A percentile compares a stretch with the other conserved stretches of the same genome.
phyloP scores from a whole-genome alignment of 2,329 filamentous ascomycete genomes.

The Fusarium transvaalense region DNA sequence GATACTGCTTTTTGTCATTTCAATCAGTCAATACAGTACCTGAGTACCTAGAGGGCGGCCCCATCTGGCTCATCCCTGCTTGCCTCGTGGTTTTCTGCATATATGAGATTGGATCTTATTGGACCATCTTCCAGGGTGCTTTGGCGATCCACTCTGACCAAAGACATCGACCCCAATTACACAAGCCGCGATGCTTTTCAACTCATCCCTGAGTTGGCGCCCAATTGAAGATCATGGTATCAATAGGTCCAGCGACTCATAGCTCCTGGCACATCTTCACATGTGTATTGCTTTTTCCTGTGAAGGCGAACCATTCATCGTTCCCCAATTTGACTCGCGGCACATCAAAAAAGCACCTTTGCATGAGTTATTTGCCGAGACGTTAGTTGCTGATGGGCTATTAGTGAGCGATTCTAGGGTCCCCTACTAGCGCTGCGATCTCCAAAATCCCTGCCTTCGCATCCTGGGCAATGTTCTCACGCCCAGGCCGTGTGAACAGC shows the following conservation, averaged over 20 bases:
- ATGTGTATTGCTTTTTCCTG: constrained; percentile 2
- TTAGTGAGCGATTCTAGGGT: constrained; percentile 3
- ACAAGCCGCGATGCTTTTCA: not conserved
- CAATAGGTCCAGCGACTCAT: constrained; percentile 6
- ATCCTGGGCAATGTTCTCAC: constrained; percentile 35
- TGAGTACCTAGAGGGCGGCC: constrained; percentile 6
- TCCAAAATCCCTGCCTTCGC: constrained; percentile 35
- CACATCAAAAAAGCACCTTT: constrained; percentile 9
- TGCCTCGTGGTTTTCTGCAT: constrained; percentile 34
- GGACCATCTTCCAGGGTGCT: not conserved
- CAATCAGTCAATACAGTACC: constrained; percentile 3
- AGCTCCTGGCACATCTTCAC: constrained; percentile 1
- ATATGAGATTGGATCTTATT: constrained; percentile 19
- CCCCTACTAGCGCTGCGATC: constrained; percentile 44
- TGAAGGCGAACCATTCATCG: not conserved
- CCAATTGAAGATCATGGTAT: constrained; percentile 13
- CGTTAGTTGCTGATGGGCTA: constrained; percentile 6
- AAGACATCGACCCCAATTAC: not conserved
- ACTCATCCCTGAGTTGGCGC: constrained; percentile 8
- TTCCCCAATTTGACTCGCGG: constrained; percentile 5
- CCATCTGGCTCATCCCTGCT: constrained; percentile 30
- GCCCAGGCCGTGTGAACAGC: constrained; percentile 2
- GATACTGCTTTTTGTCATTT: constrained; percentile 17
- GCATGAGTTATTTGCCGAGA: constrained; percentile 25
- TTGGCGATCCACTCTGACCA: not conserved